phyloP scores from a whole-genome alignment of 2,329 filamentous ascomycete species.

The Pseudocercospora vitis region DNA sequence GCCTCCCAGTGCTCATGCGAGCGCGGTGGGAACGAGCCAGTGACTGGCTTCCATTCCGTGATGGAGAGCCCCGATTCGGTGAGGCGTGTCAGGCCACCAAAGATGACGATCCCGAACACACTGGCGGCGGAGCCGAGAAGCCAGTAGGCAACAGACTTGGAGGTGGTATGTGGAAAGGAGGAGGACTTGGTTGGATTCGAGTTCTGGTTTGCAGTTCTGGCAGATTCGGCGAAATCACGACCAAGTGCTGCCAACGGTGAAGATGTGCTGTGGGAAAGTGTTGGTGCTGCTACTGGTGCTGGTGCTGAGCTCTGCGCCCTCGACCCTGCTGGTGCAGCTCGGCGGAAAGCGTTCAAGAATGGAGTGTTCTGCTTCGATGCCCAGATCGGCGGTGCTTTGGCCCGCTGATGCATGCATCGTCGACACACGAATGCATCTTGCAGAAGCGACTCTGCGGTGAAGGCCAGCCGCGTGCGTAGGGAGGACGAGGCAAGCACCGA shows the following conservation, averaged over 20 bases:
- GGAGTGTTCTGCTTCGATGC: constrained; percentile 35
- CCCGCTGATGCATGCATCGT: constrained; percentile 34
- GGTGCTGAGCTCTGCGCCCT: constrained; percentile 28
- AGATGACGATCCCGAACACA: constrained; percentile 95
- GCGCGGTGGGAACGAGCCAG: constrained; percentile 82
- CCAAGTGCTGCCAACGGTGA: constrained; percentile 38
- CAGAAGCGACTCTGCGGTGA: constrained; percentile 22
- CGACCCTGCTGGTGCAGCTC: constrained; percentile 25
- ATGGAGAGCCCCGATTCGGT: constrained; percentile 98
- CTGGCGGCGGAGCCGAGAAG: constrained; percentile 85
- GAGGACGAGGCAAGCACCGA: constrained; percentile 25
- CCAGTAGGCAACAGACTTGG: constrained; percentile 85
- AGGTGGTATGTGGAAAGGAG: constrained; percentile 48
- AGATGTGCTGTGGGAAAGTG: constrained; percentile 18
- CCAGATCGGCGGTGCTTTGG: constrained; percentile 10
- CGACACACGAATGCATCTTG: constrained; percentile 35
- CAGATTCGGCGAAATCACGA: constrained; percentile 30
- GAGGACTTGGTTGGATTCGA: constrained; percentile 14
- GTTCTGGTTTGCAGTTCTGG: constrained; percentile 3
- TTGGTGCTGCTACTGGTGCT: no score
- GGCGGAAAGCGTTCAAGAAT: constrained; percentile 39
- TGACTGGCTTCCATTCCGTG: constrained; percentile 97
- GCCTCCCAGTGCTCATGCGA: constrained; percentile 80
- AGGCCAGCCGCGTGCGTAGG: constrained; percentile 25
- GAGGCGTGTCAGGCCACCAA: constrained; percentile 86